phyloP scores from a whole-genome alignment of 768 basidiomycete species.

The Lenzites betulinus region DNA sequence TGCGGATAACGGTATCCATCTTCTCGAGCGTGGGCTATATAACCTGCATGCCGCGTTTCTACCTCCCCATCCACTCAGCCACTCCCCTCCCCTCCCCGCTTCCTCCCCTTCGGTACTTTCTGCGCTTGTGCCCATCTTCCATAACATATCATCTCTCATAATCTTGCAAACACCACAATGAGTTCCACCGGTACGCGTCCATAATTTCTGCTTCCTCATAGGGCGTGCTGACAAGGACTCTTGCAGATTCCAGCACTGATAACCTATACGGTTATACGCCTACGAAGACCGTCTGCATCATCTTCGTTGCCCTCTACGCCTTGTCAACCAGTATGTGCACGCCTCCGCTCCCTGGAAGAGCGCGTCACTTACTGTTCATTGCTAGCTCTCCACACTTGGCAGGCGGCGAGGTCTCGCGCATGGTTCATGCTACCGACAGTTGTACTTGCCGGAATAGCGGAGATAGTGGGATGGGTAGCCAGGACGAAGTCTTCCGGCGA shows the following conservation, averaged over 20 bases:
- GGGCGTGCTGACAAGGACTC: too few relatives aligned
- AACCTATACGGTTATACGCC: constrained; percentile 21
- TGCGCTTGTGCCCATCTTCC: background rate
- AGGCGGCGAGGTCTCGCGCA: constrained; percentile 11
- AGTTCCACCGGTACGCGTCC: background rate
- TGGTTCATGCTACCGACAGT: constrained; percentile 22
- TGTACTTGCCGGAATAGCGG: constrained; percentile 12
- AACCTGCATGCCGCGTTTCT: background rate
- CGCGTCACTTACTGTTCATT: background rate
- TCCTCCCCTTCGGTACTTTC: background rate
- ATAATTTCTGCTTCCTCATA: too few relatives aligned
- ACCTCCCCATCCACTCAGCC: background rate
- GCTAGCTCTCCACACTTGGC: constrained; percentile 10
- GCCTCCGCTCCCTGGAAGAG: too few relatives aligned
- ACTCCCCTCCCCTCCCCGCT: background rate
- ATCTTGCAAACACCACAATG: background rate
- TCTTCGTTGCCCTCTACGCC: constrained; percentile 14
- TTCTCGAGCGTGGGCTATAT: background rate
- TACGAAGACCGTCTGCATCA: constrained; percentile 11
- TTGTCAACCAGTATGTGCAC: constrained; percentile 14
- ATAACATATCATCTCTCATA: background rate
- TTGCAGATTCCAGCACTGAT: background rate
- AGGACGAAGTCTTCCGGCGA: constrained; percentile 16
- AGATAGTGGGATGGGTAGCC: constrained; percentile 20
- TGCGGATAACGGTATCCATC: background rate